Evolutionary conservation across 202 grass and related monocot species (phyloP).

Genomic region (Eragrostis tef): DNA sequence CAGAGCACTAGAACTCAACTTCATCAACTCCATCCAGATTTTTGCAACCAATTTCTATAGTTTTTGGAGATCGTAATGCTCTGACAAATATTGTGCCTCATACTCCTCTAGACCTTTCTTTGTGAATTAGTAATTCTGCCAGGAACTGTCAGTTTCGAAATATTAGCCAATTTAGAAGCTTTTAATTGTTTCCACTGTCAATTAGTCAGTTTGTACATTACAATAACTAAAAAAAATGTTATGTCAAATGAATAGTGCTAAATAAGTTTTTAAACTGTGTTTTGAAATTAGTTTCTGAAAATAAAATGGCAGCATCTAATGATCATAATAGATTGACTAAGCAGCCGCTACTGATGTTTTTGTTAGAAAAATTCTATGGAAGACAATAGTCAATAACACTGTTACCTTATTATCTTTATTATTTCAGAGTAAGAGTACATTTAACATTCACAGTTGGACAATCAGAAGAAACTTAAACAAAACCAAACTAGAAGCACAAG

Average conservation of each 20-base stretch:
- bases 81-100: background rate
- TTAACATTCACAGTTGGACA: conserved; percentile 3
- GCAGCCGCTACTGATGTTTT: background rate
- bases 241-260: background rate
- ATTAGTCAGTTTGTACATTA: background rate
- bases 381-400: background rate
- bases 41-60: background rate
- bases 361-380: background rate
- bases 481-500: background rate
- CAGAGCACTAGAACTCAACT: background rate
- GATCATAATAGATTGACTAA: conserved; percentile 11
- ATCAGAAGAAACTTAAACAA: conserved; percentile 4
- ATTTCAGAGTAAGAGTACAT: conserved; percentile 32
- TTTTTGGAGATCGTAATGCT: background rate
- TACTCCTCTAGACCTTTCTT: background rate
- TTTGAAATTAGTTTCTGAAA: background rate
- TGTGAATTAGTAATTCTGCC: background rate
- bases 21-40: background rate
- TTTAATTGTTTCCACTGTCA: background rate
- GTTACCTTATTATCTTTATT: background rate
- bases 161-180: background rate
- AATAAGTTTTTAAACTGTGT: background rate
- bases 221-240: background rate
- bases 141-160: background rate
- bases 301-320: conserved; percentile 32